A percentile compares a stretch with the other conserved stretches of the same genome.
phyloP scores from a whole-genome alignment of 306 rosid species.

The Vachellia pachyceras region DNA sequence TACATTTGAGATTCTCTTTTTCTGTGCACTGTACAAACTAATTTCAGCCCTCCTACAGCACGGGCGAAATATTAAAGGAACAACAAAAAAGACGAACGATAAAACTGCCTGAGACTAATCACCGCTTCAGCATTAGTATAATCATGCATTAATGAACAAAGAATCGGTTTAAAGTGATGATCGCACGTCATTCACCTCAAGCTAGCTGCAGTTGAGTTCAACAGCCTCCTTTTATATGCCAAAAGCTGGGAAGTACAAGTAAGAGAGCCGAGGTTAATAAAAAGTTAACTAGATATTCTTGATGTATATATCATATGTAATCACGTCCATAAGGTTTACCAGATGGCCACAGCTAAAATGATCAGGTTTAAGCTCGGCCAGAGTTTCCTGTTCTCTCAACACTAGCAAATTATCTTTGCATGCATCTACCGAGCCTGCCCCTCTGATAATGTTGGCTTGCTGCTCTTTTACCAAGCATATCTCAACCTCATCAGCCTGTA shows the following conservation, averaged over 20 bases:
- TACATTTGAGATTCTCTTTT: slow-evolving; percentile 21
- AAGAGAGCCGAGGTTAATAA: not conserved
- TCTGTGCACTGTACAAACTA: slow-evolving; percentile 20
- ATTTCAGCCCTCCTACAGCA: not conserved
- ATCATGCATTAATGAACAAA: slow-evolving; percentile 7
- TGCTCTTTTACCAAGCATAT: slow-evolving; percentile 53
- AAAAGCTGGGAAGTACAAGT: slow-evolving; percentile 54
- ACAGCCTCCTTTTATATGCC: slow-evolving; percentile 62
- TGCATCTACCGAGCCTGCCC: slow-evolving; percentile 33
- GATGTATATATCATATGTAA: not conserved
- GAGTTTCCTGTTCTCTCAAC: slow-evolving; percentile 53
- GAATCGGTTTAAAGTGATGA: slow-evolving; percentile 9
- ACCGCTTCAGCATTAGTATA: slow-evolving; percentile 2
- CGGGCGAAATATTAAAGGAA: slow-evolving; percentile 3
- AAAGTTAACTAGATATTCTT: not conserved
- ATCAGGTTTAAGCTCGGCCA: slow-evolving; percentile 48
- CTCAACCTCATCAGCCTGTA: slow-evolving; percentile 61
- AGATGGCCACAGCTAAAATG: slow-evolving; percentile 55
- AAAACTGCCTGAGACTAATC: slow-evolving; percentile 30
- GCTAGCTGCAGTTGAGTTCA: slow-evolving; percentile 35
- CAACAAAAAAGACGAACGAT: not conserved
- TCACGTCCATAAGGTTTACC: slow-evolving; percentile 49
- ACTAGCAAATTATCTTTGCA: slow-evolving; percentile 41
- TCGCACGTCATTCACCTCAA: slow-evolving; percentile 23
- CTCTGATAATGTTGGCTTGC: slow-evolving; percentile 37